Base-by-base conservation (phyloP, 1,139 yeast species). In the Pichia sp. region DNA sequence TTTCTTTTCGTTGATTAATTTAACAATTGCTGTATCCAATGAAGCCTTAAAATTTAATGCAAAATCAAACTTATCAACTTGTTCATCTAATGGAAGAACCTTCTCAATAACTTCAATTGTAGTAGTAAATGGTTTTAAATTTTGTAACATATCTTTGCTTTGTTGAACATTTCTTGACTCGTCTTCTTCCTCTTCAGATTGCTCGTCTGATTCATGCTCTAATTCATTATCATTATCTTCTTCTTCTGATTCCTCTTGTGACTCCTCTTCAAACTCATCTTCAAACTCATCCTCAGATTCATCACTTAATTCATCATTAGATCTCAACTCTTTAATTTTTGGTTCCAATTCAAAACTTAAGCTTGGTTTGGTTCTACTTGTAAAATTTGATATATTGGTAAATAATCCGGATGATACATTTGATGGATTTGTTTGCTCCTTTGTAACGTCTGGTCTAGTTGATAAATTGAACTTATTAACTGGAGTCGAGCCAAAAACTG, bases 11-110 rank as follows among this genome's bases (percentile, higher is more conserved):
- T n/a, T 14, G 6, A 53, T 29, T 27, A 50, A n/a, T 16, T 34
- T 52, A 18, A 16, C 28, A n/a, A 52, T 22, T 7, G 50, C 56
- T 5, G 42, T 27, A 38, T 50, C 50, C 3, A 45, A 27, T 9
- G 45, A n/a, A 16, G n/a, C n/a, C 2, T 25, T 30, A 14, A 19
- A 22, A 5, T 44, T 38, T 5, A 49, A 27, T 13, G 42, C 51
- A 45, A 52, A 52, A 28, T 49, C 47, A 33, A 42, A 52, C n/a
- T 30, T 13, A 22, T 27, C 39, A 6, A 33, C 16, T 36, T 50
- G 45, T 22, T 53, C 53, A 27, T 53, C 55, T 5, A 53, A 22
- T 42, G 50, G 44, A n/a, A 47, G 9, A 5, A 1, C 14, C 29
- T 28, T 16, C 2, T 33, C 31, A 2, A 16, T 28, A 5, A 8